Percentiles rank a stretch among this genome's conserved stretches.
phyloP scores from a whole-genome alignment of 768 basidiomycete species.

The Pisolithus marmoratus region DNA sequence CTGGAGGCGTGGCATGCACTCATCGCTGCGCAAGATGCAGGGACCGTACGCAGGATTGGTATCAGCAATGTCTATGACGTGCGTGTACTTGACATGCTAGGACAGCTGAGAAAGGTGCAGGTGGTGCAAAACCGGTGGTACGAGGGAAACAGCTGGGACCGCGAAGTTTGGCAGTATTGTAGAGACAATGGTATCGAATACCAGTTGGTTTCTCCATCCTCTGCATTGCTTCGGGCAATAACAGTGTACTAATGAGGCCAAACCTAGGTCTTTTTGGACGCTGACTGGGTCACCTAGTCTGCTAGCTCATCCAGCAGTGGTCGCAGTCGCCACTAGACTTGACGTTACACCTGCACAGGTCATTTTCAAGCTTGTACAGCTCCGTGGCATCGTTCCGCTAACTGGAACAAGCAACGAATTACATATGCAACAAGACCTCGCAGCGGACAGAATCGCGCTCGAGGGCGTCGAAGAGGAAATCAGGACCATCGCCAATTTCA shows the following conservation, averaged over 20 bases:
- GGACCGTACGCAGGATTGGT: conserved; percentile 60
- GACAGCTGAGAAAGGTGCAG: conserved; percentile 50
- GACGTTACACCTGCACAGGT: conserved; percentile 59
- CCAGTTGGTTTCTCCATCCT: conserved; percentile 42
- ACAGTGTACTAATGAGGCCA: not conserved
- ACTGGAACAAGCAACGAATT: conserved; percentile 65
- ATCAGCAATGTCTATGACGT: conserved; percentile 77
- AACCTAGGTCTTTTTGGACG: conserved; percentile 84
- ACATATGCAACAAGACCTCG: conserved; percentile 67
- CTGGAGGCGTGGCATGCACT: conserved; percentile 66
- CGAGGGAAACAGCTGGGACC: conserved; percentile 74
- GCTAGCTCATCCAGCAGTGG: conserved; percentile 43
- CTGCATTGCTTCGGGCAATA: not conserved
- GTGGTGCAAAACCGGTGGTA: conserved; percentile 87
- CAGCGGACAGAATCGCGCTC: conserved; percentile 34
- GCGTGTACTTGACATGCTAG: conserved; percentile 45
- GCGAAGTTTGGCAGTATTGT: conserved; percentile 59
- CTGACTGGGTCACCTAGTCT: conserved; percentile 69
- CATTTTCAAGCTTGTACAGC: conserved; percentile 64
- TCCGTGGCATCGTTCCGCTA: conserved; percentile 61
- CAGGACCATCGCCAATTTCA: conserved; percentile 20
- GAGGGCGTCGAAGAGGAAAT: conserved; percentile 21
- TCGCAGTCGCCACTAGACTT: conserved; percentile 39
- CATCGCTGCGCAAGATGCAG: conserved; percentile 56
- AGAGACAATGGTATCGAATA: conserved; percentile 59